Percentiles rank a stretch among this genome's conserved stretches.
Conservation (phyloP, 1,284 basidiomycete genomes). For the Megacollybia platyphylla region DNA sequence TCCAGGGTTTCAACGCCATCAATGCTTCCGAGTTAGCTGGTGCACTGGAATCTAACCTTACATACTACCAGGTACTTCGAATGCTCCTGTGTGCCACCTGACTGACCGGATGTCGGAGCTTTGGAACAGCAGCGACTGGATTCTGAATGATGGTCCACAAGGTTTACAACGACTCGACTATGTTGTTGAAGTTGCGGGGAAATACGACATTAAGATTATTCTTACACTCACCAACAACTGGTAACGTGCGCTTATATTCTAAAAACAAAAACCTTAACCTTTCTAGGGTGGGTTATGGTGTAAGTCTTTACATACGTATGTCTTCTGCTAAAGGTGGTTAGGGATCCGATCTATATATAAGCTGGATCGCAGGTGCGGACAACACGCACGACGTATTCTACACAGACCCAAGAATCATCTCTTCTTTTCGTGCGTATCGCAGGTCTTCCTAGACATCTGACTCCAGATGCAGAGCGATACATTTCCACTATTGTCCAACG, state of each 20-base stretch:
- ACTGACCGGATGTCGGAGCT: conserved; percentile 14
- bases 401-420: conserved; percentile 30
- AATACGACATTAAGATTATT: conserved; percentile 38
- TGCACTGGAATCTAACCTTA: conserved; percentile 28
- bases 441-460: background rate
- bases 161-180: conserved; percentile 41
- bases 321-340: conserved; percentile 6
- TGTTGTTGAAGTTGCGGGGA: conserved; percentile 32
- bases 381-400: conserved; percentile 40
- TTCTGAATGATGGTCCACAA: conserved; percentile 35
- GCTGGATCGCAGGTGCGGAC: conserved; percentile 32
- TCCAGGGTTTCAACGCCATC: conserved; percentile 36
- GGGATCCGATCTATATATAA: conserved; percentile 37
- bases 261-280: background rate
- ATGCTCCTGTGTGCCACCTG: background rate
- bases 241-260: conserved; percentile 12
- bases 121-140: conserved; percentile 38
- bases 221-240: conserved; percentile 45
- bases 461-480: conserved; percentile 27
- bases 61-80: conserved; percentile 34
- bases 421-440: conserved; percentile 32
- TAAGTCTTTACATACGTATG: conserved; percentile 8
- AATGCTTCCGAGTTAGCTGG: conserved; percentile 28
- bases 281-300: conserved; percentile 24
- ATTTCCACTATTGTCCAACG: conserved; percentile 39